These are phyloP conservation scores for Metschnikowia hibisci DNA, from an alignment of 805 yeast species.

Conservation along the genomic window DNA sequence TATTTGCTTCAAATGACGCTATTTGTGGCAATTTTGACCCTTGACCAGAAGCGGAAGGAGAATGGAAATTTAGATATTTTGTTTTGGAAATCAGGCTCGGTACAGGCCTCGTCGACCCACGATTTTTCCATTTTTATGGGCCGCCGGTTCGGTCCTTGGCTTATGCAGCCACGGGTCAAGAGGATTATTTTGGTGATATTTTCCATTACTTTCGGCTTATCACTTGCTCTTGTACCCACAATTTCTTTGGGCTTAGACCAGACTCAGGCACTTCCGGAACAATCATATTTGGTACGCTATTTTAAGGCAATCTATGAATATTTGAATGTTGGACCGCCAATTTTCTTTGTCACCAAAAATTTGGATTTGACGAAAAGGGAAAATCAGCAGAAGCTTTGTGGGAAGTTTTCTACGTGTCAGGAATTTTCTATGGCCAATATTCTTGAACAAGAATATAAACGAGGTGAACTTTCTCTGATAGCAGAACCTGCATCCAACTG, in stretches of 20 bases:
- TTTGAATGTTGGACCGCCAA: conserved; percentile 87
- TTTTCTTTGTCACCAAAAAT: conserved; percentile 75
- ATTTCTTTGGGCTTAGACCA: conserved; percentile 84
- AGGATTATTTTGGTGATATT: conserved; percentile 52
- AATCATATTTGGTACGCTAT: conserved; percentile 76
- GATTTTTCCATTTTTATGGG: conserved; percentile 37
- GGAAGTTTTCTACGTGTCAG: conserved; percentile 81
- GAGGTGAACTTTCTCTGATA: conserved; percentile 61
- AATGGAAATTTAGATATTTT: conserved; percentile 56
- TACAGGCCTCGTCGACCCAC: conserved; percentile 14
- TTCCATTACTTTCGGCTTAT: conserved; percentile 59
- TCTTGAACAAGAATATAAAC: conserved; percentile 76
- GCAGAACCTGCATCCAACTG: conserved; percentile 85
- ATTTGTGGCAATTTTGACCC: conserved; percentile 65
- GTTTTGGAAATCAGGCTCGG: conserved; percentile 40
- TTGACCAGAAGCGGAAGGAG: conserved; percentile 63
- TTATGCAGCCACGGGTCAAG: conserved; percentile 47
- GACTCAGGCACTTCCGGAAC: conserved; percentile 78
- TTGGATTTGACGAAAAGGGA: conserved; percentile 56
- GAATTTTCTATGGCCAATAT: conserved; percentile 75
- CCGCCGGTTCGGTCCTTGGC: conserved; percentile 53
- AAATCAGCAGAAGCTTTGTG: conserved; percentile 76
- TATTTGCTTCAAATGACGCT: conserved; percentile 76
- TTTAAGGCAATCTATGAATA: conserved; percentile 71
- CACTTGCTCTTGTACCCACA: conserved; percentile 64